Conservation (phyloP, 2,329 filamentous ascomycete genomes). For the Annulohypoxylon truncatum region DNA sequence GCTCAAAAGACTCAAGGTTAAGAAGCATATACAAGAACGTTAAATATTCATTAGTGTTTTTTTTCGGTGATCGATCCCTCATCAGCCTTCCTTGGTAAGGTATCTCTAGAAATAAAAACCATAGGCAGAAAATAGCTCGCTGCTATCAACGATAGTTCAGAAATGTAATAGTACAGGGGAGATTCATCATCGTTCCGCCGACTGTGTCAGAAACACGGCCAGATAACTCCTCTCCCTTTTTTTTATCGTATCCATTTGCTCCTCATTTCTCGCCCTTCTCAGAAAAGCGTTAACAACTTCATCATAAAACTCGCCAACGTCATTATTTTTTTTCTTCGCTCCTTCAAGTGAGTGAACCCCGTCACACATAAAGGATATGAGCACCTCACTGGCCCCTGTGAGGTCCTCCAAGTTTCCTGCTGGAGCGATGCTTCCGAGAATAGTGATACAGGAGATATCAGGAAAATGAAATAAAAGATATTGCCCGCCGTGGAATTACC, state of each 20-base stretch:
- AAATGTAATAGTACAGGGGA: conserved; percentile 45
- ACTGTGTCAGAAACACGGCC: conserved; percentile 30
- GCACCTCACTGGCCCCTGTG: not conserved
- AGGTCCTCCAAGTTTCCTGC: not conserved
- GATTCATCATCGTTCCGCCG: conserved; percentile 31
- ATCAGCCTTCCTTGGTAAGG: conserved; percentile 9
- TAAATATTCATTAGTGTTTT: conserved; percentile 31
- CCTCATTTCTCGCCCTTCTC: conserved; percentile 1
- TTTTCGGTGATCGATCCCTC: conserved; percentile 22
- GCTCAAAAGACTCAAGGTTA: conserved; percentile 1
- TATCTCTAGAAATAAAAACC: conserved; percentile 20
- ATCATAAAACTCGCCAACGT: conserved; percentile 14
- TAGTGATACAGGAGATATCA: conserved; percentile 42
- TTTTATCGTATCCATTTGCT: conserved; percentile 13
- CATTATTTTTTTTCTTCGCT: conserved; percentile 20
- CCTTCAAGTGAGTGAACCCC: not conserved
- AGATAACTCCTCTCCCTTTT: conserved; percentile 10
- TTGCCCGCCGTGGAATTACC: conserved; percentile 1
- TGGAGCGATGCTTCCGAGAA: conserved; percentile 9
- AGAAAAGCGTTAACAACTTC: conserved; percentile 5
- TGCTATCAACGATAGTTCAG: conserved; percentile 46
- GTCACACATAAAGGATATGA: not conserved
- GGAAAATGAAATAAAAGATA: not conserved
- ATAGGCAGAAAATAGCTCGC: conserved; percentile 32
- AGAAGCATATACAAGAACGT: conserved; percentile 43